Evolutionary conservation across 2,329 filamentous ascomycete species (phyloP), one percentile per base, ranked within the genome.

Genomic region (Colletotrichum destructivum): DNA sequence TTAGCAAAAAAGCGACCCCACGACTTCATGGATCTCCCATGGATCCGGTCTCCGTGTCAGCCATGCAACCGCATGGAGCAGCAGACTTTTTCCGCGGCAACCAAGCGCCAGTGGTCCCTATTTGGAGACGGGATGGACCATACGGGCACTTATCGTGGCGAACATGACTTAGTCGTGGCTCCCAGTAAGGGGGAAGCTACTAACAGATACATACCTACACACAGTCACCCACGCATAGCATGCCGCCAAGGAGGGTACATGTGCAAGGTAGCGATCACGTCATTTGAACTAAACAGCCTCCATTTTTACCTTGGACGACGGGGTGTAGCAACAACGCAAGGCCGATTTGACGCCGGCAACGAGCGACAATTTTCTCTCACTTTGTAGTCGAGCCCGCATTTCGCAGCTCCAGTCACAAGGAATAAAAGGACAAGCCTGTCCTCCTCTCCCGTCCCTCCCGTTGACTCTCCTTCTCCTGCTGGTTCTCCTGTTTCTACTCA

Each of bases 231-330:
- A 35, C 59, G 38, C 31, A 51, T 23, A 12, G 59, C 23, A 21
- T 40, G 64, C 66, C 59, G 67, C 62, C 61, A 64, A 68, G 63
- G 69, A 49, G 46, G 67, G 71, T 66, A 73, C 73, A 64, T 73
- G 42, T 47, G 62, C 71, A 66, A 73, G 71, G 73, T 71, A 73
- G 62, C 72, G 74, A 75, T 73, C 74, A 75, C 74, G 74, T 75
- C 74, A 75, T 75, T 74, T 67, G 66, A 73, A 70, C 74, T 75
- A 75, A 73, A 66, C 68, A 72, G 62, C 69, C 62, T 67, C 69
- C 69, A 72, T 69, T 71, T 70, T 73, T 71, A 67, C 63, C 63
- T 73, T 56, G 64, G 59, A 54, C 68, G 65, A 71, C 59, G 63
- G 61, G 60, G 47, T 46, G 47, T 46, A 23, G 38, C 64, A 56